Evolutionary conservation across 768 basidiomycete species (phyloP).

Genomic region (Leccinum broughii): DNA sequence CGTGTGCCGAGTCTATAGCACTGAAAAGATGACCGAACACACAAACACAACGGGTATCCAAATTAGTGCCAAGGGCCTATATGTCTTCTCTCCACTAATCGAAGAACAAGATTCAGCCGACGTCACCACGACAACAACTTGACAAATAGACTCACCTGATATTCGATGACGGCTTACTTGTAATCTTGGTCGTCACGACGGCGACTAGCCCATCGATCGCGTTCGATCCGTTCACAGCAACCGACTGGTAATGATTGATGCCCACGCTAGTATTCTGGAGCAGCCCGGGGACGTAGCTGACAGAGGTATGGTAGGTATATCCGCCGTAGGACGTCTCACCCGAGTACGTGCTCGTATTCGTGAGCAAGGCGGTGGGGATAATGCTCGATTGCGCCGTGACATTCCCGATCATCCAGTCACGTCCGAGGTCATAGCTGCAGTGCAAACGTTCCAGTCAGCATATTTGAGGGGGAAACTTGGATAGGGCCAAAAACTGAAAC

Average conservation of each 20-base stretch:
- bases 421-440: constrained; percentile 71
- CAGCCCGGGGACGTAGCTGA: constrained; percentile 67
- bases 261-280: constrained; percentile 67
- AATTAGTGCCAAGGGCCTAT: constrained; percentile 4
- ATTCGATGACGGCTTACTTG: constrained; percentile 33
- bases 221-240: constrained; percentile 50
- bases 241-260: constrained; percentile 66
- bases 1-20: constrained; percentile 7
- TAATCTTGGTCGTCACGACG: constrained; percentile 70
- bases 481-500: background rate
- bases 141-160: constrained; percentile 24
- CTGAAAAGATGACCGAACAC: constrained; percentile 12
- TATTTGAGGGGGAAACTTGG: background rate
- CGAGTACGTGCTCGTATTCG: constrained; percentile 57
- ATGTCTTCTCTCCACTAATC: constrained; percentile 9
- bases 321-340: constrained; percentile 63
- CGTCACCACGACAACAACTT: background rate
- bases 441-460: background rate
- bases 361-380: constrained; percentile 26
- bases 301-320: constrained; percentile 73
- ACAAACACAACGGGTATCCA: constrained; percentile 20
- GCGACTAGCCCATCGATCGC: constrained; percentile 85
- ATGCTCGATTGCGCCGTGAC: constrained; percentile 51
- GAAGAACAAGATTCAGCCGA: constrained; percentile 2
- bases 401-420: constrained; percentile 87